phyloP scores from a whole-genome alignment of 1,139 yeast species.

The Geotrichum fermentans region DNA sequence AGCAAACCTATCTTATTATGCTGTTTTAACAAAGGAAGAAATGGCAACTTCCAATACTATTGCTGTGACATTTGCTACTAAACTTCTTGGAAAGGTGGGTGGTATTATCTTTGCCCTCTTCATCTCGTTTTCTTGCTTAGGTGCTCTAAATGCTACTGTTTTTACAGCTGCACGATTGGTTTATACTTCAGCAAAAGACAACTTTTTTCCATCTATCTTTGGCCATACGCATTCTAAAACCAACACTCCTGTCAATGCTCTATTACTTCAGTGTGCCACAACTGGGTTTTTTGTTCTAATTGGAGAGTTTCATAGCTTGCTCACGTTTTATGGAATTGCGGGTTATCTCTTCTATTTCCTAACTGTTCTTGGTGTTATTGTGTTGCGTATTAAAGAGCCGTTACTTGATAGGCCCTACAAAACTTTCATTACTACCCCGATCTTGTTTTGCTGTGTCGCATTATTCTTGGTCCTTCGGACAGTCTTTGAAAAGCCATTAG shows the following conservation, averaged over 20 bases:
- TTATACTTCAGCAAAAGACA: conserved; percentile 39
- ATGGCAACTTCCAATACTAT: conserved; percentile 38
- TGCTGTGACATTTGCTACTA: conserved; percentile 37
- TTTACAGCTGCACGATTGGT: conserved; percentile 40
- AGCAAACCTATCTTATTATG: conserved; percentile 40
- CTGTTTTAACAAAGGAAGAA: conserved; percentile 36
- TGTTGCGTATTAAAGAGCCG: conserved; percentile 38
- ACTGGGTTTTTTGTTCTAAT: conserved; percentile 35
- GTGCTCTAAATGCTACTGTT: conserved; percentile 42
- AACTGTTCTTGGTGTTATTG: conserved; percentile 40
- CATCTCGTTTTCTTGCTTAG: conserved; percentile 41
- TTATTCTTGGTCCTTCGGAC: conserved; percentile 38
- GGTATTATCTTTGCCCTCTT: conserved; percentile 35
- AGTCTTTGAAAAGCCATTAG: conserved; percentile 36
- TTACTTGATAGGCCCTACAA: conserved; percentile 38
- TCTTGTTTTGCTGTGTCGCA: conserved; percentile 40
- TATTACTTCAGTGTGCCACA: conserved; percentile 35
- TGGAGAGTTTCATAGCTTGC: conserved; percentile 39
- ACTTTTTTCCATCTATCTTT: conserved; percentile 36
- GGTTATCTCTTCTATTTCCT: conserved; percentile 40
- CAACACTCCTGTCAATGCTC: conserved; percentile 39
- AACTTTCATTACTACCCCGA: conserved; percentile 39
- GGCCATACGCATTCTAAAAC: conserved; percentile 29
- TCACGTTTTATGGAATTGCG: conserved; percentile 42
- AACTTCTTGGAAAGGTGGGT: conserved; percentile 34